Conservation (phyloP, 257 asterid genomes). For the Gardenia jasminoides region DNA sequence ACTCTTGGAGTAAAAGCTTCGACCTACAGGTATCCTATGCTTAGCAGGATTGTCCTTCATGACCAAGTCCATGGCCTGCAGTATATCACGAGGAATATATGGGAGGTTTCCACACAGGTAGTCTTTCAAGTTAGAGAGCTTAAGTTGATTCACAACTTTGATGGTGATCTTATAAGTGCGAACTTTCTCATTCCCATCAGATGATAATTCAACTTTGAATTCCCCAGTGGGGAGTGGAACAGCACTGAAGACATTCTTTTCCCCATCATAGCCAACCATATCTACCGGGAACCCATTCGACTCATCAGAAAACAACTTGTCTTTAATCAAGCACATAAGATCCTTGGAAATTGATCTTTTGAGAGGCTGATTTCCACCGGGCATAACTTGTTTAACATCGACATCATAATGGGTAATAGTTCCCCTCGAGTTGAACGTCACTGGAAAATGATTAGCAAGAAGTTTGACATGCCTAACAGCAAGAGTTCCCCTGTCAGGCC, state of each 20-base stretch:
- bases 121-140: conserved; percentile 45
- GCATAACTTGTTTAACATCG: conserved; percentile 33
- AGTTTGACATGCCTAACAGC: conserved; percentile 34
- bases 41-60: conserved; percentile 68
- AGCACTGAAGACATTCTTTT: conserved; percentile 59
- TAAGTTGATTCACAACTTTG: conserved; percentile 42
- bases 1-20: conserved; percentile 40
- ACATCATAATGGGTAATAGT: conserved; percentile 59
- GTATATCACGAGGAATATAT: conserved; percentile 49
- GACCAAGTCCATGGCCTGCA: conserved; percentile 69
- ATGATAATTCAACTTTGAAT: conserved; percentile 35
- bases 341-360: conserved; percentile 36
- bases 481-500: conserved; percentile 57
- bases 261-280: conserved; percentile 60
- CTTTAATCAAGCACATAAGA: conserved; percentile 38
- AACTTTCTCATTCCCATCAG: conserved; percentile 35
- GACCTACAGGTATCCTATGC: conserved; percentile 37
- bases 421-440: conserved; percentile 29
- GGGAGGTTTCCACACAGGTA: conserved; percentile 41
- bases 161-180: conserved; percentile 38
- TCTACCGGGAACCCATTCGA: conserved; percentile 34
- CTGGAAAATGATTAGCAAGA: conserved; percentile 61
- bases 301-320: conserved; percentile 34
- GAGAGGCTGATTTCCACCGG: conserved; percentile 22
- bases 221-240: conserved; percentile 42